A percentile compares a stretch with the other conserved stretches of the same genome.
phyloP scores from a whole-genome alignment of 495 filamentous ascomycete species.

The Penicillium riverlandense region DNA sequence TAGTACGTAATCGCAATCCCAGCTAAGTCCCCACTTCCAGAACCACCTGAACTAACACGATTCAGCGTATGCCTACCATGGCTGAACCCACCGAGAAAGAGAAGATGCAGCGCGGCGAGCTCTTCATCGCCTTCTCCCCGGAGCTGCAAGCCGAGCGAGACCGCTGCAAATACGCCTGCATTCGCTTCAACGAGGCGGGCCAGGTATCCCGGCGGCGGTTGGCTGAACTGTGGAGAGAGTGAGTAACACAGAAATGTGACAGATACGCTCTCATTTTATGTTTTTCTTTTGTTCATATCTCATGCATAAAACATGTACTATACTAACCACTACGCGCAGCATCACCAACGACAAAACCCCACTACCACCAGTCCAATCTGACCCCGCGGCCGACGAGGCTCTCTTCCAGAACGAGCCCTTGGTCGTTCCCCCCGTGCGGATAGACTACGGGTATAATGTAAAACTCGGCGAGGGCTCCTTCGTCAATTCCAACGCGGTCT shows the following conservation, averaged over 20 bases:
- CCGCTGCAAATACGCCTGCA: constrained; percentile 51
- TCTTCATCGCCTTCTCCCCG: constrained; percentile 47
- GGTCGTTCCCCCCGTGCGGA: constrained; percentile 62
- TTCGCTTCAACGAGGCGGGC: constrained; percentile 54
- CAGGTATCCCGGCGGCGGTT: constrained; percentile 49
- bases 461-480: constrained; percentile 60
- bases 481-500: constrained; percentile 69
- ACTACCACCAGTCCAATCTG: constrained; percentile 47
- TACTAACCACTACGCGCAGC: constrained; percentile 22
- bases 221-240: constrained; percentile 71
- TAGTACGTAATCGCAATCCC: no score
- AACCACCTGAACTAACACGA: no score
- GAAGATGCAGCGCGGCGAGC: constrained; percentile 35
- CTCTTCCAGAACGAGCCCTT: constrained; percentile 56
- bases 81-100: constrained; percentile 21
- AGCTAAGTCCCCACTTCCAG: no score
- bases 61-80: constrained; percentile 3
- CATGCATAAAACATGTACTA: no score
- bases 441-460: constrained; percentile 75
- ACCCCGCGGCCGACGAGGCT: constrained; percentile 50
- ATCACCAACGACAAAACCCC: constrained; percentile 53
- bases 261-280: no score
- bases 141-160: constrained; percentile 48
- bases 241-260: constrained; percentile 17
- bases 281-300: no score